Base-by-base conservation (phyloP, 2,329 filamentous ascomycete species). In the Aureobasidium subglaciale region DNA sequence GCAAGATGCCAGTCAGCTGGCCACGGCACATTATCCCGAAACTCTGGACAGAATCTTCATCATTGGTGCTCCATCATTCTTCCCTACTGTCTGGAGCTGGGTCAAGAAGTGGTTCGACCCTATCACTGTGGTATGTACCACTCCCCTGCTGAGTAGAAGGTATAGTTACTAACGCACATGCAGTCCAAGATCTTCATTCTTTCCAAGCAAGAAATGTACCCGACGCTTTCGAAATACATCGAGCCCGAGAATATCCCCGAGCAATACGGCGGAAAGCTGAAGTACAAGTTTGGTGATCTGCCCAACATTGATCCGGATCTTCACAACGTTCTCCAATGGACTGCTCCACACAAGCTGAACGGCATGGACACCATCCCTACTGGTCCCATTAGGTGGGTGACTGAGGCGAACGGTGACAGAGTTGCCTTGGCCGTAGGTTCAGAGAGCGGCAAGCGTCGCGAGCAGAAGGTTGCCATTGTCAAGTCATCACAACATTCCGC, bases 1-100 rank as follows among this genome's bases (percentile, higher is more conserved):
- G 90, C 91, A 96, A 73, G 87, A 90, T 65, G 91, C 91, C 2
- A 91, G 87, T 66, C 82, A 85, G 58, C 77, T 96, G 55, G 92
- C 92, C 5, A 96, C 91, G 3, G 90, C 91, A 5, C 88, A 96
- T 73, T 97, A 96, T 69, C 92, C 92, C 0, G 92, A 97, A 73
- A 97, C 91, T 0, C 75, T 96, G 48, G 92, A 95, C 69, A 81
- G 88, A 63, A 88, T 87, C 70, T 90, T 86, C 67, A 87, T 97
- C 65, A 90, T 96, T 60, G 91, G 91, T 59, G 92, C 92, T 0
- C 92, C 92, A 7, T 75, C 81, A 42, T 96, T 95, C 79, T 96
- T 96, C 76, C 87, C 87, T 48, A 96, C 90, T 2, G 88, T 96
- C 58, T 92, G 91, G 91, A 84, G 88, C 62, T 96, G 90, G 90